phyloP scores from a whole-genome alignment of 768 basidiomycete genomes.

The Suillus plorans region DNA sequence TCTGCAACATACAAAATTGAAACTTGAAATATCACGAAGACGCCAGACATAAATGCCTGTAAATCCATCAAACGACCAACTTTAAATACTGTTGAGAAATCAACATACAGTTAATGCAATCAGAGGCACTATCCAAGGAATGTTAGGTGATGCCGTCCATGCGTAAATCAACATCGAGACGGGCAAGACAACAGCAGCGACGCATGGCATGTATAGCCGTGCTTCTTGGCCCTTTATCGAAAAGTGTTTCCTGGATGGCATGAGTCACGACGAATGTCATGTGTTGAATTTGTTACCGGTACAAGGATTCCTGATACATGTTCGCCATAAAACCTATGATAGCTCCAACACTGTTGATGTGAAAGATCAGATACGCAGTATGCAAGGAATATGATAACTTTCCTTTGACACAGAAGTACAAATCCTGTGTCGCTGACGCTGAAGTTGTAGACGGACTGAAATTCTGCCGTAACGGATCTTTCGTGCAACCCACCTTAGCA shows the following conservation, averaged over 20 bases:
- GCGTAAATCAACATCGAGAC: slow-evolving; percentile 68
- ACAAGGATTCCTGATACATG: slow-evolving; percentile 49
- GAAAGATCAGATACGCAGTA: slow-evolving; percentile 3
- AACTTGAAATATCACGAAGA: slow-evolving; percentile 44
- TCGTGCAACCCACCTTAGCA: not conserved
- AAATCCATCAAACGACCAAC: too few relatives aligned
- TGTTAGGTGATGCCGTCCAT: slow-evolving; percentile 54
- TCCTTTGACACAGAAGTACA: slow-evolving; percentile 55
- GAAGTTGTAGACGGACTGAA: slow-evolving; percentile 58
- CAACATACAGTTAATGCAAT: slow-evolving; percentile 22
- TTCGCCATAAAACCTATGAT: slow-evolving; percentile 44
- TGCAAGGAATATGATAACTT: slow-evolving; percentile 17
- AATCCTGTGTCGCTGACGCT: slow-evolving; percentile 57
- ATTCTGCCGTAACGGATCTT: slow-evolving; percentile 57
- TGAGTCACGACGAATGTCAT: slow-evolving; percentile 18
- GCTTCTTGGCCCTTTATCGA: slow-evolving; percentile 48
- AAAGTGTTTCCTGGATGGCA: slow-evolving; percentile 23
- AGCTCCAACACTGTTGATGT: slow-evolving; percentile 47
- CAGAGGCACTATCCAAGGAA: slow-evolving; percentile 57
- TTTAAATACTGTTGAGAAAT: not conserved
- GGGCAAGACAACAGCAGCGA: slow-evolving; percentile 53
- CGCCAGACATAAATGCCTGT: slow-evolving; percentile 40
- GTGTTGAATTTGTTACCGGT: slow-evolving; percentile 34
- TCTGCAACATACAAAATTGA: slow-evolving; percentile 51
- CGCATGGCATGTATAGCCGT: slow-evolving; percentile 54